Evolutionary conservation across 1,284 basidiomycete species (phyloP).

Genomic region (Wolfiporia cocos): DNA sequence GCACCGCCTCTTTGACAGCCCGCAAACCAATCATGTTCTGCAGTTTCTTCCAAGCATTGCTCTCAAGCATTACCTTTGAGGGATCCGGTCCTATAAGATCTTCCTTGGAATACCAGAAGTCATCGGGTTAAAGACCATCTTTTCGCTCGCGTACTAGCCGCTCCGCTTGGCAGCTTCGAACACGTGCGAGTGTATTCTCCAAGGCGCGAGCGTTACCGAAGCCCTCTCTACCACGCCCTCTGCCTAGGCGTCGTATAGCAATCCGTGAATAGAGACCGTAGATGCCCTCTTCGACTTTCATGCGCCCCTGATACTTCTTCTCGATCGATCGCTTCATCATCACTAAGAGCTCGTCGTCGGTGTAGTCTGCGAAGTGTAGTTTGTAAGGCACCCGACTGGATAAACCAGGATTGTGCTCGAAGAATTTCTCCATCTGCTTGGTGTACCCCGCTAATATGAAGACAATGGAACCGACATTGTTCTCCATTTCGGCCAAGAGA

Average conservation of each 20-base stretch:
- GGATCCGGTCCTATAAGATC: conserved; percentile 64
- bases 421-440: conserved; percentile 69
- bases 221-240: conserved; percentile 44
- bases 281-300: conserved; percentile 50
- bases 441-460: conserved; percentile 67
- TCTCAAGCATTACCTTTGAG: conserved; percentile 37
- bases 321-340: conserved; percentile 46
- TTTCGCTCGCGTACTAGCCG: conserved; percentile 37
- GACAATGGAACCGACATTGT: conserved; percentile 54
- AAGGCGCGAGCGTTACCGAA: conserved; percentile 65
- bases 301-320: conserved; percentile 39
- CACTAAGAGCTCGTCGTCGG: conserved; percentile 42
- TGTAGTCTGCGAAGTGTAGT: conserved; percentile 58
- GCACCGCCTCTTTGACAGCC: conserved; percentile 49
- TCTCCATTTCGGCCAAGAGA: conserved; percentile 67
- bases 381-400: conserved; percentile 55
- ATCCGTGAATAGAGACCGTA: conserved; percentile 52
- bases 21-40: conserved; percentile 47
- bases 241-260: conserved; percentile 46
- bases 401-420: conserved; percentile 66
- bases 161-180: conserved; percentile 45
- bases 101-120: conserved; percentile 42
- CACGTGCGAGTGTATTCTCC: conserved; percentile 38
- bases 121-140: conserved; percentile 34
- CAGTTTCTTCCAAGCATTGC: conserved; percentile 44